Base-by-base conservation (phyloP, 176 grass and related monocot species). In the Chloris gayana region DNA sequence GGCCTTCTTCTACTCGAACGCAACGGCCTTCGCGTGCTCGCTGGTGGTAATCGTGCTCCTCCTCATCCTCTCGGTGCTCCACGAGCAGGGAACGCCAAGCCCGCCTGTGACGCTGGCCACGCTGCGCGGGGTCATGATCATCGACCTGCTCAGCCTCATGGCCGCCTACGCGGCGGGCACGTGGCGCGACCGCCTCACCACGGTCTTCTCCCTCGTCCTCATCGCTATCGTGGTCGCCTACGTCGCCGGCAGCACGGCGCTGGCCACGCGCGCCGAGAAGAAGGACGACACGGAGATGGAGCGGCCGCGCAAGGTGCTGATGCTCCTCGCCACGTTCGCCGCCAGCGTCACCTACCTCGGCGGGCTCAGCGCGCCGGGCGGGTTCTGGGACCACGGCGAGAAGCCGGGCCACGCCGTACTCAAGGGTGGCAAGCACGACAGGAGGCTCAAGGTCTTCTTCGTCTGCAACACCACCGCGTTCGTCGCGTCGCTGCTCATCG, bases 351-450 rank as follows among this genome's bases (percentile, higher is more conserved):
- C 83, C 0, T 89, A 90, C 65, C 14, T 63, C 9, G 81, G 60
- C 0, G 88, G 88, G 37, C 70, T 91, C 50, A 83, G 39, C 75
- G 21, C 75, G 4, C 84, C 84, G 0, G 79, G 84, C 6, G 77
- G 77, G 14, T 86, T 80, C 70, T 74, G 77, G 84, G 70, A 86
- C 3, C 29, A 22, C 6, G 1, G 14, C 21, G 60, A 67, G 46
- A 0, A 0, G 8, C 33, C 83, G 0, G 83, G 83, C 45, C 7
- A 54, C 3, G 33, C 83, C 0, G 29, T 85, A 0, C 83, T 85
- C 67, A 41, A 13, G 74, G 83, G 35, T 4, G 24, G 83, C 35
- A 0, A 4, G 67, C 75, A 85, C 5, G 18, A 15, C 31, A 6
- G 4, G 14, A 61, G 84, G 38, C n/a, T 86, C 14, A 75, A 45